phyloP scores from a whole-genome alignment of 2,329 filamentous ascomycete genomes.

The Thyridium curvatum region DNA sequence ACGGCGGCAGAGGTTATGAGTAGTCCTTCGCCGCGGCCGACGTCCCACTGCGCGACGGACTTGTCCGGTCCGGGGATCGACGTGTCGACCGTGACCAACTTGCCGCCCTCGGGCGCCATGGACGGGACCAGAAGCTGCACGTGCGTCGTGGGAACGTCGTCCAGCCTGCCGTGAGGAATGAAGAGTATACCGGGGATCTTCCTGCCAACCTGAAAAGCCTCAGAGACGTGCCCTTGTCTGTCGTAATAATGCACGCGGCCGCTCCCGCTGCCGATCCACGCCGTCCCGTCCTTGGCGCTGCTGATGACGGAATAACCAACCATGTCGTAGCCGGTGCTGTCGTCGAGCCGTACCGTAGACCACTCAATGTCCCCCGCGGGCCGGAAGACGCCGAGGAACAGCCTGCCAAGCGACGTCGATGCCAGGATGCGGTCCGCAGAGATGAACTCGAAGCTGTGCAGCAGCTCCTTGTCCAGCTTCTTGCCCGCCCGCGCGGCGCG shows the following conservation, averaged over 20 bases:
- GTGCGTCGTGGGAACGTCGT: too few relatives aligned
- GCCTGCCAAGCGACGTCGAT: constrained; percentile 8
- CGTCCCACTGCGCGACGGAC: constrained; percentile 14
- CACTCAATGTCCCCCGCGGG: constrained; percentile 23
- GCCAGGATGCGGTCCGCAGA: constrained; percentile 73
- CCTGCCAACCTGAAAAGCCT: constrained; percentile 32
- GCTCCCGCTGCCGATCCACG: constrained; percentile 41
- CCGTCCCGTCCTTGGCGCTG: constrained; percentile 26
- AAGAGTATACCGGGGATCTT: constrained; percentile 47
- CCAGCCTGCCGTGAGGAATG: constrained; percentile 17
- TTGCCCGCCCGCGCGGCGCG: too few relatives aligned
- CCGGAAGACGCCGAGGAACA: constrained; percentile 9
- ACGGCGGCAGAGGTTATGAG: constrained; percentile 40
- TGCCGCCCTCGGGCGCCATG: too few relatives aligned
- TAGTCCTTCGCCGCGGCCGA: constrained; percentile 40
- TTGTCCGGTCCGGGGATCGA: constrained; percentile 10
- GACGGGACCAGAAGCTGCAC: too few relatives aligned
- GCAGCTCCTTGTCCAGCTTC: constrained; percentile 5
- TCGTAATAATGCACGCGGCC: constrained; percentile 34
- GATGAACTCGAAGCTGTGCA: constrained; percentile 49
- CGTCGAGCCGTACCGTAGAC: constrained; percentile 31
- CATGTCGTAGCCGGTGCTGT: constrained; percentile 28
- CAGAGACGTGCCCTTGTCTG: constrained; percentile 1
- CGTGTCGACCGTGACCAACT: constrained; percentile 25
- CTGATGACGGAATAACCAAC: constrained; percentile 41